Base-by-base conservation (phyloP, 2,329 filamentous ascomycete species). In the Akanthomyces muscarius region DNA sequence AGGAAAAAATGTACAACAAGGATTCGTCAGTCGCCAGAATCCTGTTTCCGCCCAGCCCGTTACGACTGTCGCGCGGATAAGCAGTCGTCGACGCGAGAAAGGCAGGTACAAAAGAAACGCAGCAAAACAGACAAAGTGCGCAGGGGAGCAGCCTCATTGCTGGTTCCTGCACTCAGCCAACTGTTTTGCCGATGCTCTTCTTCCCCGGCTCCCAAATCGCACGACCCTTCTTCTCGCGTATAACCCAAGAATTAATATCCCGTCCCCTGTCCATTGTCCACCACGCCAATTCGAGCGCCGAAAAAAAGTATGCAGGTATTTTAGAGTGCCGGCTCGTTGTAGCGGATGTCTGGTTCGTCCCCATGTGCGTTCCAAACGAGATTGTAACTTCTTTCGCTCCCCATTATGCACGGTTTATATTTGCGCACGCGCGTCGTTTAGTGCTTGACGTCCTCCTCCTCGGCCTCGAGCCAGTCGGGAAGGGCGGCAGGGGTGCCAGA, bases 401-500 rank as follows among this genome's bases (percentile, higher is more conserved):
- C n/a, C 41, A 36, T 60, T n/a, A 48, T 56, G 60, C 52, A 47
- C 51, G 41, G 33, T 21, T 41, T 30, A 30, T 54, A 42, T 18
- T 2, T 47, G 42, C 13, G 56, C 25, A 44, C 51, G 23, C n/a
- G 5, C 23, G 53, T 55, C 18, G 18, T 69, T 74, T 84, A 86
- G 77, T 85, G 83, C 63, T 74, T 73, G 62, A 80, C 78, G 69
- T 84, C 86, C 73, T 85, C 86, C 73, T 86, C 77, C 82, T 93
- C 89, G 76, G 92, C 88, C 78, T 93, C 92, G 71, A 96, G 90
- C 91, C 92, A 97, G 80, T 88, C 80, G 71, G 83, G 80, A 64
- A 84, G 77, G 64, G 78, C 80, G 65, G 88, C 83, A 63, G 85
- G 81, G 63, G 83, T 83, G 72, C 84, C 73, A 60, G 81, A 80